A percentile compares a stretch with the other conserved stretches of the same genome.
Evolutionary conservation across 306 rosid species (phyloP).

Genomic region (Oxytropis ochrocephala): DNA sequence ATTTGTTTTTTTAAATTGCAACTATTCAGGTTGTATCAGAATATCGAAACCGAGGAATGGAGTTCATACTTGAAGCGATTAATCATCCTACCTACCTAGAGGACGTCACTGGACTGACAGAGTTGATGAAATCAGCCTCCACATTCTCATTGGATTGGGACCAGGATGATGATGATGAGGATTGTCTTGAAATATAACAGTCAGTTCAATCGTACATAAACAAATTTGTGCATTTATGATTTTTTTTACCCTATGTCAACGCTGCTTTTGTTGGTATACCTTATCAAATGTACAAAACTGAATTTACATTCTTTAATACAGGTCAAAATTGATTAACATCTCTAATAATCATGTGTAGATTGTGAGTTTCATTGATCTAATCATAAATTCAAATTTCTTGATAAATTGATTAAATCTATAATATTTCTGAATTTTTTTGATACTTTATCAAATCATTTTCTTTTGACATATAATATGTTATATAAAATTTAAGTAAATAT

Average conservation of each 20-base stretch:
- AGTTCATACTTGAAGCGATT: constrained; percentile 73
- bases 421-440: too few relatives aligned
- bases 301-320: background rate
- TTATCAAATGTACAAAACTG: constrained; percentile 36
- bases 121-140: constrained; percentile 83
- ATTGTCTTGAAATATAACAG: constrained; percentile 55
- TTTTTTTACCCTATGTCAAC: background rate
- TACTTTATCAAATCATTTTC: too few relatives aligned
- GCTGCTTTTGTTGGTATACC: background rate
- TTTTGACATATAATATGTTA: too few relatives aligned
- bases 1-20: background rate
- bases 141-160: constrained; percentile 71
- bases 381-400: too few relatives aligned
- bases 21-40: constrained; percentile 72
- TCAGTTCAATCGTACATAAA: constrained; percentile 26
- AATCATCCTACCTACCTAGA: constrained; percentile 92
- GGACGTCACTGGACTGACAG: constrained; percentile 91
- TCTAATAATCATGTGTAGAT: too few relatives aligned
- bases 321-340: background rate
- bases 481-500: too few relatives aligned
- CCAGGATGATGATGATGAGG: constrained; percentile 47
- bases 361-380: too few relatives aligned
- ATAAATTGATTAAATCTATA: too few relatives aligned
- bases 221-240: background rate
- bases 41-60: constrained; percentile 64